Conservation (phyloP, 2,329 filamentous ascomycete genomes). For the Diaporthe citriasiana region DNA sequence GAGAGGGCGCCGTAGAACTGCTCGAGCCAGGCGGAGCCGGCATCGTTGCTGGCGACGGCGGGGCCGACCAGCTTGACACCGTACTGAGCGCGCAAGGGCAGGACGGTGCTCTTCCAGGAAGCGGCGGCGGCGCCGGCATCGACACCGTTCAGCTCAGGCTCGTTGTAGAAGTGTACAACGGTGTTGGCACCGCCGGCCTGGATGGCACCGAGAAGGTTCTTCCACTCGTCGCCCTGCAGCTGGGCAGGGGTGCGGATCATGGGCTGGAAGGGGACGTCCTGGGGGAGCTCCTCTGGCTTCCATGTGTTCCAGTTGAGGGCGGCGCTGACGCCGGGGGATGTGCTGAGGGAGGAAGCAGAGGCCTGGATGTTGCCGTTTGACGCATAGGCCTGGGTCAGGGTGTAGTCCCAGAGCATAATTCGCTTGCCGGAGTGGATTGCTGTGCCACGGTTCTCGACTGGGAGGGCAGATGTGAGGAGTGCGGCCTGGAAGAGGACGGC, state of each 20-base stretch:
- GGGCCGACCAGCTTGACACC: slow-evolving; percentile 55
- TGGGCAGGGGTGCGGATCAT: slow-evolving; percentile 57
- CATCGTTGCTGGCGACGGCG: slow-evolving; percentile 54
- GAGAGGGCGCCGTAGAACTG: slow-evolving; percentile 55
- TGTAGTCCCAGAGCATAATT: slow-evolving; percentile 60
- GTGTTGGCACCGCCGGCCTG: slow-evolving; percentile 39
- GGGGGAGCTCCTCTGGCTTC: slow-evolving; percentile 54
- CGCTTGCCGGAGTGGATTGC: slow-evolving; percentile 51
- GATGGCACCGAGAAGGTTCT: slow-evolving; percentile 47
- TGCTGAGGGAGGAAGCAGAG: slow-evolving; percentile 47
- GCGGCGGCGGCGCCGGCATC: slow-evolving; percentile 53
- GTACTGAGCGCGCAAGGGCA: slow-evolving; percentile 50
- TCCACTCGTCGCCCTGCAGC: slow-evolving; percentile 56
- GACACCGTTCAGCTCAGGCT: slow-evolving; percentile 58
- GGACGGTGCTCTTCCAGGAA: slow-evolving; percentile 55
- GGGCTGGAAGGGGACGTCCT: slow-evolving; percentile 55
- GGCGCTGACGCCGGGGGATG: slow-evolving; percentile 52
- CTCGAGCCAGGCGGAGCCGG: slow-evolving; percentile 57
- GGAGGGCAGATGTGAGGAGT: slow-evolving; percentile 30
- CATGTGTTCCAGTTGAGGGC: slow-evolving; percentile 59
- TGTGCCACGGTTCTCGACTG: slow-evolving; percentile 22
- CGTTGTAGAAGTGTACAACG: slow-evolving; percentile 62
- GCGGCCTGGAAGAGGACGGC: slow-evolving; percentile 30
- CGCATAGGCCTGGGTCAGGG: slow-evolving; percentile 49
- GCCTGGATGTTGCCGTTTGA: slow-evolving; percentile 18